Evolutionary conservation across 768 basidiomycete genomes (phyloP).

Genomic region (Boletus subparvulus): DNA sequence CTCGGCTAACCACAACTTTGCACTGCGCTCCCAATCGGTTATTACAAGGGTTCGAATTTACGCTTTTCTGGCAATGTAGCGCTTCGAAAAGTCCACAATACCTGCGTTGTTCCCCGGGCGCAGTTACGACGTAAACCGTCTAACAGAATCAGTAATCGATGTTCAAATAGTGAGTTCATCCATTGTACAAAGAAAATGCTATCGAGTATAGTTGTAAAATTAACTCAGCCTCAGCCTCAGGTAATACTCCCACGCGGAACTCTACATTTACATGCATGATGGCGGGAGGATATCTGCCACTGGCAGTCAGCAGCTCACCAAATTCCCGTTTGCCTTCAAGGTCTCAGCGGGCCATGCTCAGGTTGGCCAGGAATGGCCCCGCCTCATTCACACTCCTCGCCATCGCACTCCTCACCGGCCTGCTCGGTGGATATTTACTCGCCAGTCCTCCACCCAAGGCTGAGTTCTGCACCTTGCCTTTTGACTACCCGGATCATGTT

Average conservation of each 20-base stretch:
- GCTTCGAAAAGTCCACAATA: too few species aligned
- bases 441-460: slow-evolving; percentile 12
- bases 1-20: too few species aligned
- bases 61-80: too few species aligned
- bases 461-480: slow-evolving; percentile 22
- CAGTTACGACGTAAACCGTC: too few species aligned
- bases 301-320: slow-evolving; percentile 15
- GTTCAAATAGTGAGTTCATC: too few species aligned
- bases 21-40: too few species aligned
- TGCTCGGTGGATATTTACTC: slow-evolving; percentile 28
- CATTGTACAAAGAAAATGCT: too few species aligned
- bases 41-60: too few species aligned
- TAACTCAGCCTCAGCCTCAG: too few species aligned
- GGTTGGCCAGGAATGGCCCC: slow-evolving; percentile 17
- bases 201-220: too few species aligned
- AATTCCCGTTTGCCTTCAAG: slow-evolving; percentile 2
- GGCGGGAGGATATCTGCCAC: slow-evolving; percentile 22
- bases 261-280: background rate
- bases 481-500: slow-evolving; percentile 3
- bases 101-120: too few species aligned
- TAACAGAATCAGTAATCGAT: too few species aligned
- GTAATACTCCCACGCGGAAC: background rate
- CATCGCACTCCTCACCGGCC: slow-evolving; percentile 22
- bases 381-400: slow-evolving; percentile 18
- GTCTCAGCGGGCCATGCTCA: slow-evolving; percentile 11